These are phyloP conservation scores for Scytalidium sp. DNA, from an alignment of 2,329 filamentous ascomycete species.

Conservation along the genomic window DNA sequence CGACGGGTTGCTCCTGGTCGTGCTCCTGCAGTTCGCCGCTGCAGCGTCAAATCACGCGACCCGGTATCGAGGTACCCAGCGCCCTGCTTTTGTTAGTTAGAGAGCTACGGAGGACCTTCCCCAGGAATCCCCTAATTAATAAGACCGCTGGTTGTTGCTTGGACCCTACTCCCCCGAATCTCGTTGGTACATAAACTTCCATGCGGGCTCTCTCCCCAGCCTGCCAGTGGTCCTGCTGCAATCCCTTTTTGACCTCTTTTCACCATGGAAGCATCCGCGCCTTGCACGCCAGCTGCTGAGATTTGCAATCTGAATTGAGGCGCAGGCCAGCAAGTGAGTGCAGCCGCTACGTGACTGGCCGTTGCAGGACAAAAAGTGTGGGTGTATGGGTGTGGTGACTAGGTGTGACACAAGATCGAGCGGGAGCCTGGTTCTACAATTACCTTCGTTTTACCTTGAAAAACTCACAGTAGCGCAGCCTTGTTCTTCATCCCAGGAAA, in stretches of 20 bases:
- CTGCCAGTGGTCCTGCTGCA: background rate
- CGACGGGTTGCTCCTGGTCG: background rate
- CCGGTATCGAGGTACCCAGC: conserved; percentile 1
- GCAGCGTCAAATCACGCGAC: conserved; percentile 2
- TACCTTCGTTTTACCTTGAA: background rate
- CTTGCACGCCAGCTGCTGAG: background rate
- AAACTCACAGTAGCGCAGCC: too few relatives aligned
- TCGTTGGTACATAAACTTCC: background rate
- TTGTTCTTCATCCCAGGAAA: background rate
- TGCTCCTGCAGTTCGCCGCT: background rate
- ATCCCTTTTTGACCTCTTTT: too few relatives aligned
- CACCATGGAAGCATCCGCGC: background rate
- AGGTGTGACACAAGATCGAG: background rate
- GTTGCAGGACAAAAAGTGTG: background rate
- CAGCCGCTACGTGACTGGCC: background rate
- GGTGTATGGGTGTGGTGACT: background rate
- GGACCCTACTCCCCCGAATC: background rate
- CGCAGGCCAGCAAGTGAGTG: background rate
- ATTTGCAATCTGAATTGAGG: background rate
- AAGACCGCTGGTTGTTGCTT: background rate
- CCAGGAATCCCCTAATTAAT: background rate
- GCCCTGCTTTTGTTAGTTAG: background rate
- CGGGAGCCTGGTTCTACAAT: background rate
- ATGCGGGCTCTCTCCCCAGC: background rate
- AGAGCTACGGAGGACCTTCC: background rate